Evolutionary conservation across 495 filamentous ascomycete genomes (phyloP).

Genomic region (Talaromyces ruber): DNA sequence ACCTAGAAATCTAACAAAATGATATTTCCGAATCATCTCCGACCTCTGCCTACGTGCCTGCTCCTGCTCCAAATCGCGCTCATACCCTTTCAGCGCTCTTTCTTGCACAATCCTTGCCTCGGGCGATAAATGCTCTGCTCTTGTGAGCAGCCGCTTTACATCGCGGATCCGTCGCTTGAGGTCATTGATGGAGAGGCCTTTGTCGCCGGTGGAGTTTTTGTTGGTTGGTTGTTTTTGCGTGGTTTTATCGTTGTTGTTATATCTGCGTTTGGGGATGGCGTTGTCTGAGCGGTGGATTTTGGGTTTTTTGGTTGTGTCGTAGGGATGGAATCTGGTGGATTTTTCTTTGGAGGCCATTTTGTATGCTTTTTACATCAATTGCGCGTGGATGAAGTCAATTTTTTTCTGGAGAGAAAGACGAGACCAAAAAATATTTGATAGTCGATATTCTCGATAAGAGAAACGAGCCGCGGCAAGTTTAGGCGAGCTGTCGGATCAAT

Average conservation of each 20-base stretch:
- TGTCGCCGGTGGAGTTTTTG: constrained; percentile 11
- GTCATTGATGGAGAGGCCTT: constrained; percentile 36
- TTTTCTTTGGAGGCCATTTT: not conserved
- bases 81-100: constrained; percentile 67
- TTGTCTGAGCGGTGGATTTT: constrained; percentile 1
- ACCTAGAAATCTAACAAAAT: constrained; percentile 90
- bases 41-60: constrained; percentile 54
- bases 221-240: constrained; percentile 4
- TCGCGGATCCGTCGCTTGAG: constrained; percentile 46
- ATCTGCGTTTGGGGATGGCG: not conserved
- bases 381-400: not conserved
- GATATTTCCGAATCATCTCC: constrained; percentile 77
- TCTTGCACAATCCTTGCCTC: constrained; percentile 69
- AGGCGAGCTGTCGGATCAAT: constrained; percentile 2
- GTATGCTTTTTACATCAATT: not conserved
- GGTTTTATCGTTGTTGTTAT: not conserved
- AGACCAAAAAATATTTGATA: not conserved
- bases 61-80: constrained; percentile 59
- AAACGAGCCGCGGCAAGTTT: not conserved
- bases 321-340: constrained; percentile 1
- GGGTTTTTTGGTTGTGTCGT: constrained; percentile 6
- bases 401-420: too few species aligned
- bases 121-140: constrained; percentile 53
- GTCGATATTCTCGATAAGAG: not conserved
- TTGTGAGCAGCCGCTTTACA: constrained; percentile 49